A percentile compares a stretch with the other conserved stretches of the same genome.
These are phyloP conservation scores for Wickerhamomyces alni DNA, from an alignment of 805 yeast genomes.

Conservation along the genomic window DNA sequence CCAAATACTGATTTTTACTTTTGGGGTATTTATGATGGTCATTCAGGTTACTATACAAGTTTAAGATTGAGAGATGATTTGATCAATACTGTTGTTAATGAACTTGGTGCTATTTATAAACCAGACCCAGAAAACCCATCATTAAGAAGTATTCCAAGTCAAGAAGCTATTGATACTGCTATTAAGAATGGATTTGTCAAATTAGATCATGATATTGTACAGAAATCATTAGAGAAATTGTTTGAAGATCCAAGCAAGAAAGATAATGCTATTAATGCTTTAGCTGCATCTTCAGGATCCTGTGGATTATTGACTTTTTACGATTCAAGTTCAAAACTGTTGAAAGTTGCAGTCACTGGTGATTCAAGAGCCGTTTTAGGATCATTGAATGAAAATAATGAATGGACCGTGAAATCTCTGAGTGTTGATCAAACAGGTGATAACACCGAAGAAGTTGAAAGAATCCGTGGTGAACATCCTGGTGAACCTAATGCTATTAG, in stretches of 20 bases:
- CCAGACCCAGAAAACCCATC: conserved; percentile 40
- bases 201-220: conserved; percentile 82
- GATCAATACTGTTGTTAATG: conserved; percentile 69
- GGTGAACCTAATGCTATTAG: conserved; percentile 70
- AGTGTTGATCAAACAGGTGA: conserved; percentile 94
- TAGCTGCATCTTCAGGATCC: conserved; percentile 94
- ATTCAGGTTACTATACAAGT: conserved; percentile 93
- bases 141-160: conserved; percentile 56
- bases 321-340: conserved; percentile 63
- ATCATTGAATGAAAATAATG: conserved; percentile 51
- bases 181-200: conserved; percentile 74
- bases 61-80: conserved; percentile 77
- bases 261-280: conserved; percentile 50
- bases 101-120: conserved; percentile 59
- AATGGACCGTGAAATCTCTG: conserved; percentile 85
- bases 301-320: conserved; percentile 87
- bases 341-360: conserved; percentile 93
- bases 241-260: conserved; percentile 60
- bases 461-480: conserved; percentile 86
- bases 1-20: conserved; percentile 75
- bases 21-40: conserved; percentile 96
- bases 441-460: conserved; percentile 77
- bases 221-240: conserved; percentile 63
- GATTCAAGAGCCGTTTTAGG: conserved; percentile 93
- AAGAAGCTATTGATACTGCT: conserved; percentile 71